Evolutionary conservation across 176 grass and related monocot genomes (phyloP), one percentile per base, ranked within the genome.

Genomic region (Poa annua): DNA sequence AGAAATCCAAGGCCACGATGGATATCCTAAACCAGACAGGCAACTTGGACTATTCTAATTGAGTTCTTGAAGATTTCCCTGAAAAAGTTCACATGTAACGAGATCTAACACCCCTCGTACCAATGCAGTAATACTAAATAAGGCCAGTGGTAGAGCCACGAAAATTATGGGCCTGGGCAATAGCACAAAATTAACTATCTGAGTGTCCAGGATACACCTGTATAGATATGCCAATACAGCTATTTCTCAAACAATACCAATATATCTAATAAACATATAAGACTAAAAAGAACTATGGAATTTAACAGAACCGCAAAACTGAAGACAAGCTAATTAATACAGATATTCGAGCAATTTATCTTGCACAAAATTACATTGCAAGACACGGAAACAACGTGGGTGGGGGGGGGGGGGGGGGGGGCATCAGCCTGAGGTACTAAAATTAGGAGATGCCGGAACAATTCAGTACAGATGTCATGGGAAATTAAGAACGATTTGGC

Each of bases 11-110:
- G 15, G 67, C 32, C 9, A 25, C 34, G 36, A 77, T 49, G 32
- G 39, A 61, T 60, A 17, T 50, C 60, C 56, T 48, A 35, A n/a
- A 62, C 64, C 8, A 68, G 50, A 75, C 21, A 69, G 20, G 11
- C 72, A 85, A 44, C 36, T 42, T 51, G 57, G 42, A 69, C 29
- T 71, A 59, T 69, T 70, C 74, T 76, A 53, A 17, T 21, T 80
- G 25, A 62, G 35, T 17, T 75, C 20, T 47, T 75, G 5, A 74
- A 70, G 12, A 19, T 39, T 34, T 22, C 14, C 7, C 36, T 53
- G 19, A 29, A 64, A 1, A 45, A 74, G n/a, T 42, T 20, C 52
- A 79, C 26, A 65, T 10, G 34, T 9, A n/a, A 74, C 10, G 8
- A 17, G 47, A 67, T 75, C 49, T 74, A 35, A 44, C 8, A 81